Evolutionary conservation across 2,329 filamentous ascomycete species (phyloP).

Genomic region (Pestalotiopsis sp.): DNA sequence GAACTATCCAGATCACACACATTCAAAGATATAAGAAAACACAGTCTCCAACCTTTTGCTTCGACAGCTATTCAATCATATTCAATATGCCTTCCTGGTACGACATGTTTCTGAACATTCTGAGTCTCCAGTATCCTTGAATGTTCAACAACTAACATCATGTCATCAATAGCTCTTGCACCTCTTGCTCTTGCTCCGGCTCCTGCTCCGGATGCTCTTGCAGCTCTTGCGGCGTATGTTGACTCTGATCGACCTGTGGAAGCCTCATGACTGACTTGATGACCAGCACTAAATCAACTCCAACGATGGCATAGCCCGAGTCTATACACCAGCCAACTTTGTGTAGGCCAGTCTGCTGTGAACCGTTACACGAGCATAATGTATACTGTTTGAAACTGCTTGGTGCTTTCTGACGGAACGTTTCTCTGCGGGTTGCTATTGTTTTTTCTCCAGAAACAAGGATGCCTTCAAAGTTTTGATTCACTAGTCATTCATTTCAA

Average conservation of each 20-base stretch:
- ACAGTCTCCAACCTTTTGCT: background rate
- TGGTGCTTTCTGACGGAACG: background rate
- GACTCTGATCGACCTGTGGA: background rate
- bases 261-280: background rate
- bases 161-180: constrained; percentile 3
- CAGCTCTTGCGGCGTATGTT: constrained; percentile 13
- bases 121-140: background rate
- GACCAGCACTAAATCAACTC: background rate
- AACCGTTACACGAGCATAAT: background rate
- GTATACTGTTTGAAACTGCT: background rate
- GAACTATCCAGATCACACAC: background rate
- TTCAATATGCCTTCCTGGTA: constrained; percentile 13
- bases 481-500: background rate
- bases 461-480: background rate
- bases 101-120: background rate
- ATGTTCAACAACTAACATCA: background rate
- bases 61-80: background rate
- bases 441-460: background rate
- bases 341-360: background rate
- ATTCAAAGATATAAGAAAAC: background rate
- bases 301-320: background rate
- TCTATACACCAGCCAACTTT: background rate
- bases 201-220: constrained; percentile 10
- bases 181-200: constrained; percentile 14
- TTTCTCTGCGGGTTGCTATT: background rate